phyloP scores from a whole-genome alignment of 2,329 filamentous ascomycete genomes.

The Colletotrichum lupini region DNA sequence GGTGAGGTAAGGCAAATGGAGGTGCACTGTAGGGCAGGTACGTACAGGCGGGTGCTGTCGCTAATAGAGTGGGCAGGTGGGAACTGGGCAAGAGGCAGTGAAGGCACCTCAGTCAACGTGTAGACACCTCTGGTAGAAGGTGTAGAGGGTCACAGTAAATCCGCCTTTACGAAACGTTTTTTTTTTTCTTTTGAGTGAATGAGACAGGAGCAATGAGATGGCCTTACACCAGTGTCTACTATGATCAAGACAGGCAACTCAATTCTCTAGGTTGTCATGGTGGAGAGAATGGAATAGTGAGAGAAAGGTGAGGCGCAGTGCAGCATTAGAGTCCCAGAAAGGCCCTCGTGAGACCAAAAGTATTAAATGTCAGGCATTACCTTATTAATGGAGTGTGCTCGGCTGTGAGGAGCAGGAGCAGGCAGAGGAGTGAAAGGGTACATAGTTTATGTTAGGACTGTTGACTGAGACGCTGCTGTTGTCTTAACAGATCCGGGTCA shows the following conservation, averaged over 20 bases:
- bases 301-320: conserved; percentile 20
- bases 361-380: not conserved
- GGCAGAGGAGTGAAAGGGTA: not conserved
- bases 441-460: not conserved
- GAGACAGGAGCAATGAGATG: not conserved
- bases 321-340: conserved; percentile 10
- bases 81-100: conserved; percentile 4
- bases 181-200: not conserved
- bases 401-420: conserved; percentile 17
- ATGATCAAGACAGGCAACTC: too few relatives aligned
- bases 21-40: not conserved
- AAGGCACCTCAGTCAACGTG: not conserved
- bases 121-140: not conserved
- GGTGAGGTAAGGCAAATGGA: not conserved
- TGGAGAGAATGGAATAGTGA: conserved; percentile 11
- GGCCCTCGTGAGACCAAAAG: not conserved
- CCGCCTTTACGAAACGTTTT: too few relatives aligned
- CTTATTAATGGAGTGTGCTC: not conserved
- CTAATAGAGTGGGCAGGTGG: not conserved
- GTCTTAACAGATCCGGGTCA: conserved; percentile 10
- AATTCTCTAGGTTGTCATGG: not conserved
- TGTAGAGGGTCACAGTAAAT: not conserved
- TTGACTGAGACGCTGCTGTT: not conserved
- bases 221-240: not conserved
- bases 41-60: not conserved